Conservation (phyloP, 208 protist genomes). For the Herpetomonas samuelpessoai region DNA sequence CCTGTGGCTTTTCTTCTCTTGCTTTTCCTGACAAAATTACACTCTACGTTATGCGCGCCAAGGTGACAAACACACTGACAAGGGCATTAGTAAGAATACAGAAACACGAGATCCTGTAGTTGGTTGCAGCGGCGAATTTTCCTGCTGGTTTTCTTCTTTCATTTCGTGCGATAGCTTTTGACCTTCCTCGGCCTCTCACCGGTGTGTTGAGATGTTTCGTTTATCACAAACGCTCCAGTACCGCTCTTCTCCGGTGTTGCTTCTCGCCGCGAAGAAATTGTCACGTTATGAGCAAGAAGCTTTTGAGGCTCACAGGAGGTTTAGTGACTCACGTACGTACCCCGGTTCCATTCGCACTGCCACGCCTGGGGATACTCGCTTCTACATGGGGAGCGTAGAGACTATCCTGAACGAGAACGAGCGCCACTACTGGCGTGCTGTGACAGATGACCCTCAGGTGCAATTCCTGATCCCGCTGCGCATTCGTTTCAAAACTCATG, state of each 20-base stretch:
- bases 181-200: too few relatives aligned
- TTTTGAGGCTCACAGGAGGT: conserved; percentile 57
- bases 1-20: too few relatives aligned
- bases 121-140: too few relatives aligned
- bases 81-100: too few relatives aligned
- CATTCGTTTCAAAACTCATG: conserved; percentile 74
- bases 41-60: too few relatives aligned
- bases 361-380: conserved; percentile 84
- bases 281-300: conserved; percentile 77
- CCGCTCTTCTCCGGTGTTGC: conserved; percentile 4
- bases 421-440: conserved; percentile 85
- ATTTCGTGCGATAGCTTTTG: too few relatives aligned
- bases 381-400: conserved; percentile 68
- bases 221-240: conserved; percentile 10
- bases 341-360: conserved; percentile 72
- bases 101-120: too few relatives aligned
- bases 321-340: conserved; percentile 66
- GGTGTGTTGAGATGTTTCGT: too few relatives aligned
- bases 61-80: too few relatives aligned
- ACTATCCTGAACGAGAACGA: conserved; percentile 79
- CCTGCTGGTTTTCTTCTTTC: too few relatives aligned
- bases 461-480: conserved; percentile 68
- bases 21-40: too few relatives aligned
- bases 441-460: conserved; percentile 78
- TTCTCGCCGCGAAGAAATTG: conserved; percentile 36